Conservation (phyloP, 208 protist species). For the Polymyxa betae region DNA sequence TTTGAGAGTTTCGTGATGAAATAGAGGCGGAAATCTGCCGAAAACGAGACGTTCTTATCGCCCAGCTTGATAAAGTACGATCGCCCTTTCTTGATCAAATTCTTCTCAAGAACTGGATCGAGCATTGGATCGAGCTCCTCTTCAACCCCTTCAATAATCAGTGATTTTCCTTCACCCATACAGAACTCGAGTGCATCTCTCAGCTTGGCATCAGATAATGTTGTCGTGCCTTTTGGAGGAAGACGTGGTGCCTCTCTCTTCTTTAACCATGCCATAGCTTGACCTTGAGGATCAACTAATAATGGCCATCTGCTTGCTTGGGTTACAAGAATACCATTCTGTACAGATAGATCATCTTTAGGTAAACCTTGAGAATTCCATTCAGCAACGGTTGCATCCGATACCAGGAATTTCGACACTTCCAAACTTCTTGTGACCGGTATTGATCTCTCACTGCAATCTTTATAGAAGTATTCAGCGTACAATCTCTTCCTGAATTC, state of each 20-base stretch:
- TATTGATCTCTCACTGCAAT: slow-evolving; percentile 69
- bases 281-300: slow-evolving; percentile 96
- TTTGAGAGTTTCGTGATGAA: slow-evolving; percentile 96
- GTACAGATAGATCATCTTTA: slow-evolving; percentile 95
- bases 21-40: slow-evolving; percentile 81
- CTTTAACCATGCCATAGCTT: slow-evolving; percentile 94
- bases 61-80: slow-evolving; percentile 80
- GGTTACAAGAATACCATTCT: slow-evolving; percentile 98
- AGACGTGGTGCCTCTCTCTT: slow-evolving; percentile 67
- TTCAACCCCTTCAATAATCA: slow-evolving; percentile 93
- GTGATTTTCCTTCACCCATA: slow-evolving; percentile 79
- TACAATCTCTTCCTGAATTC: slow-evolving; percentile 90
- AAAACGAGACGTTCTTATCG: slow-evolving; percentile 73
- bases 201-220: slow-evolving; percentile 89
- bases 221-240: slow-evolving; percentile 67
- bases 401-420: slow-evolving; percentile 91
- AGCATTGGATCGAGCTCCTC: slow-evolving; percentile 96
- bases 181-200: slow-evolving; percentile 87
- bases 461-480: slow-evolving; percentile 68
- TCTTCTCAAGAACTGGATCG: slow-evolving; percentile 95
- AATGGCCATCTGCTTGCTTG: slow-evolving; percentile 88
- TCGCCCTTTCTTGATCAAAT: slow-evolving; percentile 79
- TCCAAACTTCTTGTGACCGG: slow-evolving; percentile 82
- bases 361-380: slow-evolving; percentile 97
- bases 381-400: slow-evolving; percentile 91